Evolutionary conservation across 306 rosid genomes (phyloP), one percentile per base, ranked within the genome.

Genomic region (Pyrus betulifolia): DNA sequence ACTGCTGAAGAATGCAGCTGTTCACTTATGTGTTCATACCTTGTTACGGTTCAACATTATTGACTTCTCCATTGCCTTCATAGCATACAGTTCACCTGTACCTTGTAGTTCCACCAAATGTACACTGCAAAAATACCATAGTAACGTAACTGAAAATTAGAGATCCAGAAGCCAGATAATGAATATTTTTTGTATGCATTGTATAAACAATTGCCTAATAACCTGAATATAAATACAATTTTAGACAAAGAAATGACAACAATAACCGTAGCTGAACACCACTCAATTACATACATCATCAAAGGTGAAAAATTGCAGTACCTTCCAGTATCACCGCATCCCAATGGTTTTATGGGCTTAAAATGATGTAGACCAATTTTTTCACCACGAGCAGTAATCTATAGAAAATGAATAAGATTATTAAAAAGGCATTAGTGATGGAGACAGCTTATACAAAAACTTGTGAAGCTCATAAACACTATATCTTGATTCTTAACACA

Each of bases 241-340:
- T 49, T 8, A 8, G 25, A 18, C 6, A 5, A 27, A 46, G 21
- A 49, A 44, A 70, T 51, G 45, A 19, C n/a, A 28, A 8, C 18
- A 49, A 51, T 13, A 52, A 35, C n/a, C 21, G 33, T 66, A 23
- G 19, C 21, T 31, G 13, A 66, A 66, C 49, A 21, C 69, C 22
- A 64, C 51, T 51, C 13, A 57, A 17, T 17, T 18, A 38, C 68
- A 27, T 55, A 72, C 23, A 42, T 19, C 21, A 66, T 74, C 54
- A 14, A 58, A 18, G 33, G 69, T 19, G 38, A 71, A 45, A 67
- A 21, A 51, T 72, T 64, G 40, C n/a, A 42, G 40, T 88, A 91
- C 98, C 98, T 94, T 85, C 98, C 97, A 67, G 97, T 94, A 79
- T 92, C 96, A 79, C 98, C 98, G 79, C 90, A 87, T 66, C 98